Conservation (phyloP, 2,329 filamentous ascomycete species). For the Hypoxylon sp. region DNA sequence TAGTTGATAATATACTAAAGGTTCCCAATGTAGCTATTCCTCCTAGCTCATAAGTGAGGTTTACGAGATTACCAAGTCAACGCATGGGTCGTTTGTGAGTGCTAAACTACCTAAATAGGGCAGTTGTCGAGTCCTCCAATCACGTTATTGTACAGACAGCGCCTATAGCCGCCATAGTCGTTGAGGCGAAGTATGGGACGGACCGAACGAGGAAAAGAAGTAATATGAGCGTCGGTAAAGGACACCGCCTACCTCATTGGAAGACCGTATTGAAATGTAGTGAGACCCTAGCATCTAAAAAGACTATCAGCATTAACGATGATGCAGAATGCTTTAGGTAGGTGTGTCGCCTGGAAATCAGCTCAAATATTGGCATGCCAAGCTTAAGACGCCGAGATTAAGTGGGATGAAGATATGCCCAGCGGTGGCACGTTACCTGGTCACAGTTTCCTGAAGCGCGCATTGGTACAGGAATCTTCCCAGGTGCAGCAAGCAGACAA, state of each 20-base stretch:
- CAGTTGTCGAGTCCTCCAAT: constrained; percentile 8
- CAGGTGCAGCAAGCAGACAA: background rate
- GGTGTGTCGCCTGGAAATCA: too few species aligned
- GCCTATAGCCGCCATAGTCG: background rate
- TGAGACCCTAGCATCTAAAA: too few species aligned
- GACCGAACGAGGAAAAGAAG: constrained; percentile 11
- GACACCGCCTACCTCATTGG: too few species aligned
- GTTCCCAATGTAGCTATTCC: background rate
- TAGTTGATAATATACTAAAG: too few species aligned
- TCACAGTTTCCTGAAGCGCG: background rate
- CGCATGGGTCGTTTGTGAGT: background rate
- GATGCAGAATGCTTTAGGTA: too few species aligned
- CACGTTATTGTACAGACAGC: constrained; percentile 1
- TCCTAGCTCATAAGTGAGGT: background rate
- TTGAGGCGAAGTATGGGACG: background rate
- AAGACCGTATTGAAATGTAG: too few species aligned
- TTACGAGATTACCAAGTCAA: constrained; percentile 23
- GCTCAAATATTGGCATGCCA: constrained; percentile 13
- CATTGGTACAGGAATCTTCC: constrained; percentile 1
- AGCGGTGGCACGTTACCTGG: constrained; percentile 21
- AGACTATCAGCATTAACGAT: too few species aligned
- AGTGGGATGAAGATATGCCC: constrained; percentile 1
- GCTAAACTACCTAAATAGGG: constrained; percentile 17
- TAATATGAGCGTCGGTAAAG: constrained; percentile 12
- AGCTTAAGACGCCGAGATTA: constrained; percentile 6